phyloP scores from a whole-genome alignment of 495 filamentous ascomycete genomes.

The Trichoderma gamsii region DNA sequence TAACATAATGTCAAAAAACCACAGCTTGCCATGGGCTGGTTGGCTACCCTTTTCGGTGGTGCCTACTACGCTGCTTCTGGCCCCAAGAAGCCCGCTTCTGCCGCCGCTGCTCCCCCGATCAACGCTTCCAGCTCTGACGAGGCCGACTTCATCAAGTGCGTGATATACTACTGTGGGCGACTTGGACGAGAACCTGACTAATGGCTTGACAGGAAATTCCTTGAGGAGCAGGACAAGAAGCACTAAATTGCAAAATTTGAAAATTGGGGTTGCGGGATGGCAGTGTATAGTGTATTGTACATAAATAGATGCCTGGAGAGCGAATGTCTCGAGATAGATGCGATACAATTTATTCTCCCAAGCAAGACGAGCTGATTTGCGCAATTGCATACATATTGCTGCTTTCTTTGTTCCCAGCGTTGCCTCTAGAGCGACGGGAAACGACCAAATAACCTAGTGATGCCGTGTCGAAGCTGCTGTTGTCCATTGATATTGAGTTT shows the following conservation, averaged over 20 bases:
- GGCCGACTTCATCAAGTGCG: slow-evolving; percentile 96
- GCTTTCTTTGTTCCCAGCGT: not conserved
- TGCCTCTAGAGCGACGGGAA: not conserved
- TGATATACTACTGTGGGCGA: slow-evolving; percentile 18
- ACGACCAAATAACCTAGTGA: no score
- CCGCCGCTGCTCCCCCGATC: slow-evolving; percentile 64
- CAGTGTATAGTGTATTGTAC: slow-evolving; percentile 12
- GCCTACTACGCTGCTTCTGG: slow-evolving; percentile 51
- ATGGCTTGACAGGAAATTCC: slow-evolving; percentile 16
- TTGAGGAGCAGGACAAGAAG: slow-evolving; percentile 18
- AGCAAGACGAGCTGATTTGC: no score
- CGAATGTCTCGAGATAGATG: slow-evolving; percentile 7
- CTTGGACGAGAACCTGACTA: not conserved
- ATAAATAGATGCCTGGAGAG: slow-evolving; percentile 10
- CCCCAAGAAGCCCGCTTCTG: slow-evolving; percentile 53
- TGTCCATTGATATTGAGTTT: no score
- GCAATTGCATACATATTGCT: not conserved
- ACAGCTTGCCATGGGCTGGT: slow-evolving; percentile 82
- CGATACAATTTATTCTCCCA: not conserved
- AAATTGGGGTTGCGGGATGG: not conserved
- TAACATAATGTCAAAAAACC: slow-evolving; percentile 18
- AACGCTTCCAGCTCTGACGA: slow-evolving; percentile 86
- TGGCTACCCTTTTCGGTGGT: slow-evolving; percentile 60
- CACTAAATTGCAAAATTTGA: slow-evolving; percentile 6
- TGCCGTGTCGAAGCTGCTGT: no score